Evolutionary conservation across 1,284 basidiomycete genomes (phyloP).

Genomic region (Gastroboletus turbinatus): DNA sequence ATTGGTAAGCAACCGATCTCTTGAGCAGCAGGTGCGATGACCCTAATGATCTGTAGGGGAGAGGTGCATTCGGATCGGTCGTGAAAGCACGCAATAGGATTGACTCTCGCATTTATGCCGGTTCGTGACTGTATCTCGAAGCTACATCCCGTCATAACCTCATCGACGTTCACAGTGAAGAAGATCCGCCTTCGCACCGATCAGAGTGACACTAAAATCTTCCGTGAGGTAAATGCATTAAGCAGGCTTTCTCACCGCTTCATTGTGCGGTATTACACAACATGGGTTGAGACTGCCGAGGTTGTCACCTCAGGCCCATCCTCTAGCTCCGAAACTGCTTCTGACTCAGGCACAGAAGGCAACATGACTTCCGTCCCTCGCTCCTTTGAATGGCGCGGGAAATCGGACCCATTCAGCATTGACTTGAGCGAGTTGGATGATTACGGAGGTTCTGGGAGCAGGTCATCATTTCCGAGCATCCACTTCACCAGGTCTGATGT

Average conservation of each 20-base stretch:
- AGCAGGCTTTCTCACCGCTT: slow-evolving; percentile 86
- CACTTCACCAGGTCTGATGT: slow-evolving; percentile 56
- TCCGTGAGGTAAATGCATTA: slow-evolving; percentile 89
- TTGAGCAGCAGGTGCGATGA: not conserved
- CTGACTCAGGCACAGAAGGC: slow-evolving; percentile 42
- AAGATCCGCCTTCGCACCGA: slow-evolving; percentile 82
- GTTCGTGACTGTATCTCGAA: slow-evolving; percentile 35
- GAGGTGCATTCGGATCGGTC: slow-evolving; percentile 91
- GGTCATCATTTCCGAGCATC: slow-evolving; percentile 75
- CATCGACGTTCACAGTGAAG: slow-evolving; percentile 57
- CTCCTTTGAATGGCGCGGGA: slow-evolving; percentile 34
- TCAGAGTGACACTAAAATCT: slow-evolving; percentile 84
- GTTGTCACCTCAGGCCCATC: slow-evolving; percentile 45
- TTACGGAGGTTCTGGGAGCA: slow-evolving; percentile 46
- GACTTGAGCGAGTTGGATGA: slow-evolving; percentile 63
- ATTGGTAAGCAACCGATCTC: slow-evolving; percentile 44
- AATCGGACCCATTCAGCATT: slow-evolving; percentile 52
- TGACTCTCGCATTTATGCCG: slow-evolving; percentile 71
- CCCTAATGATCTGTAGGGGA: slow-evolving; percentile 55
- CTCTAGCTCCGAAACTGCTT: slow-evolving; percentile 44
- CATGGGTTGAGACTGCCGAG: slow-evolving; percentile 75
- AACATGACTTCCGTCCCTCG: slow-evolving; percentile 55
- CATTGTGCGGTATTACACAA: slow-evolving; percentile 89
- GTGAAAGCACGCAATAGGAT: slow-evolving; percentile 91
- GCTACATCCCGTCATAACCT: not conserved